phyloP scores from a whole-genome alignment of 106 monocot species.

The Allium fistulosum region DNA sequence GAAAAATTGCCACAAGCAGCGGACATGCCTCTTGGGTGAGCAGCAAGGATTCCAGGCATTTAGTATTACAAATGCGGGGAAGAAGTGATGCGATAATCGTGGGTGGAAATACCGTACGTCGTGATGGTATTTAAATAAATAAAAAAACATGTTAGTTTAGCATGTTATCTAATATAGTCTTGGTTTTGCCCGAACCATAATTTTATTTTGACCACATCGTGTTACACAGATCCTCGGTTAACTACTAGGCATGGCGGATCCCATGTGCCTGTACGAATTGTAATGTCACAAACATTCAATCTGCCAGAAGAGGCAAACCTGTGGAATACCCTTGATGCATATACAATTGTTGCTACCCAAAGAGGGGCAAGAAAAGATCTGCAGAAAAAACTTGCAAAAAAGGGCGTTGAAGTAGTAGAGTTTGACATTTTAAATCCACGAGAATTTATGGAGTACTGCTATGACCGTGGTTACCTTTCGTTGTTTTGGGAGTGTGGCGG shows the following conservation, averaged over 20 bases:
- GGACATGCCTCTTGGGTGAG: slow-evolving; percentile 99
- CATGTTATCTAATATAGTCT: too few species aligned
- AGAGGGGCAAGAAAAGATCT: slow-evolving; percentile 79
- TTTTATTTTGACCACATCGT: not conserved
- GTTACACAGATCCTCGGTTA: slow-evolving; percentile 66
- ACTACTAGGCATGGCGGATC: slow-evolving; percentile 81
- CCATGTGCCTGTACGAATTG: slow-evolving; percentile 80
- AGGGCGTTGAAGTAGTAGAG: slow-evolving; percentile 98
- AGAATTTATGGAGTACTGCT: slow-evolving; percentile 92
- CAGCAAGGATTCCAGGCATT: slow-evolving; percentile 61
- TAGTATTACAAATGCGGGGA: slow-evolving; percentile 86
- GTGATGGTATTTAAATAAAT: slow-evolving; percentile 51
- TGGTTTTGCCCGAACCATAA: too few species aligned
- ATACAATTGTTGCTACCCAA: slow-evolving; percentile 92
- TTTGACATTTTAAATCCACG: slow-evolving; percentile 89
- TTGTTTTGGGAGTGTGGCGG: slow-evolving; percentile 98
- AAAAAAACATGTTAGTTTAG: too few species aligned
- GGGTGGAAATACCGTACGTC: slow-evolving; percentile 95
- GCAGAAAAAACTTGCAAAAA: slow-evolving; percentile 67
- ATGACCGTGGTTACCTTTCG: slow-evolving; percentile 79
- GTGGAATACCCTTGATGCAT: slow-evolving; percentile 89
- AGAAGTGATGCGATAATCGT: slow-evolving; percentile 98
- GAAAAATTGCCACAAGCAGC: slow-evolving; percentile 96
- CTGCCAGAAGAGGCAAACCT: slow-evolving; percentile 92
- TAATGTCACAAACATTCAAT: slow-evolving; percentile 81